phyloP scores from a whole-genome alignment of 2,329 filamentous ascomycete genomes.

The Sarocladium oryzae region DNA sequence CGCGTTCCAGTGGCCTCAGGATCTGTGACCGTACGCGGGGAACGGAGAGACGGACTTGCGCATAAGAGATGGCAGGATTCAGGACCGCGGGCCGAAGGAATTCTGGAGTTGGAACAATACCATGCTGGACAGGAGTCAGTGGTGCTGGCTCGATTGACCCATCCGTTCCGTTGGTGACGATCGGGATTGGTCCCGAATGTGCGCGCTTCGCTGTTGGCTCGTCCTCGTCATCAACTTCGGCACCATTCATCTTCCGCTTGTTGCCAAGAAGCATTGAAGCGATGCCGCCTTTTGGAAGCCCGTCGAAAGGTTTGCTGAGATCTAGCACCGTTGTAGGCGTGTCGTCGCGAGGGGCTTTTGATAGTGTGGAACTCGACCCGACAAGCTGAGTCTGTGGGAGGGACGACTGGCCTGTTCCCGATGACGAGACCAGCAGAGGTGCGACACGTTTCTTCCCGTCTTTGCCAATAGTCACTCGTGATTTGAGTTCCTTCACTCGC shows the following conservation, averaged over 20 bases:
- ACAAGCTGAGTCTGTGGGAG: constrained; percentile 84
- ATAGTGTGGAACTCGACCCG: constrained; percentile 57
- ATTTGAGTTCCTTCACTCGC: constrained; percentile 63
- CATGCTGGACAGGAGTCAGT: constrained; percentile 51
- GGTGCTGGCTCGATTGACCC: constrained; percentile 66
- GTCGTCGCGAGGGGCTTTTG: constrained; percentile 57
- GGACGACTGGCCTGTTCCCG: constrained; percentile 79
- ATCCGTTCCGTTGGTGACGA: constrained; percentile 69
- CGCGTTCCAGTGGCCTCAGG: constrained; percentile 69
- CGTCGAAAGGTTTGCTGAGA: constrained; percentile 88
- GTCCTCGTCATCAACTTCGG: constrained; percentile 72
- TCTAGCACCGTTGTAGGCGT: constrained; percentile 79
- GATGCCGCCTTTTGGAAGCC: constrained; percentile 82
- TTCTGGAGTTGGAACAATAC: constrained; percentile 66
- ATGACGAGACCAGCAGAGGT: constrained; percentile 84
- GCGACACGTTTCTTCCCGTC: constrained; percentile 96
- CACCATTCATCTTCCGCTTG: constrained; percentile 72
- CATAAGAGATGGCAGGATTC: constrained; percentile 73
- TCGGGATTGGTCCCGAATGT: constrained; percentile 62
- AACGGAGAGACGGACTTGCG: constrained; percentile 79
- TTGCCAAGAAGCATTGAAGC: constrained; percentile 83
- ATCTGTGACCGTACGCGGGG: constrained; percentile 82
- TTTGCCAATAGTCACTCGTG: constrained; percentile 88
- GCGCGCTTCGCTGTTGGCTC: constrained; percentile 45
- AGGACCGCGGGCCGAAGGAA: constrained; percentile 82